Evolutionary conservation across 2,329 filamentous ascomycete species (phyloP).

Genomic region (Trichoderma aggressivum): DNA sequence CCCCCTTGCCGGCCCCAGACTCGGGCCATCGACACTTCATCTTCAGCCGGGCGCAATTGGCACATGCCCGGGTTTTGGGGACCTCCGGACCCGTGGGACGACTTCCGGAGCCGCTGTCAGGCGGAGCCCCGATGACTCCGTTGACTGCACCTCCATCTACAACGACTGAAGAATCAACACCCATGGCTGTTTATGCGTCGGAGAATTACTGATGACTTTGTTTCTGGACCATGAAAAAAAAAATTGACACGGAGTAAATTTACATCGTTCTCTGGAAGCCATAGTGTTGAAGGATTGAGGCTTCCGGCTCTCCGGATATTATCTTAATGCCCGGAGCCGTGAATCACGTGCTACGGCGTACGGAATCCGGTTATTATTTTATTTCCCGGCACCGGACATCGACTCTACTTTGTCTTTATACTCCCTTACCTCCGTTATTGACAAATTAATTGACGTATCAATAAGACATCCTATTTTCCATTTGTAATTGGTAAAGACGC

Average conservation of each 20-base stretch:
- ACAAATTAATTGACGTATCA: neutral
- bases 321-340: neutral
- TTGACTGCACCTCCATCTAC: neutral
- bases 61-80: slow-evolving; percentile 30
- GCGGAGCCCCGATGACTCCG: neutral
- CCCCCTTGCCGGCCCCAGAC: slow-evolving; percentile 21
- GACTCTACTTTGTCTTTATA: neutral
- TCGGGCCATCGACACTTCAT: slow-evolving; percentile 37
- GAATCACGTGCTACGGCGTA: neutral
- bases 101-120: neutral
- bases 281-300: neutral
- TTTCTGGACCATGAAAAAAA: neutral
- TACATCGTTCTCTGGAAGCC: neutral
- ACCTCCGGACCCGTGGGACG: neutral
- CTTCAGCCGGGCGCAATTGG: slow-evolving; percentile 35
- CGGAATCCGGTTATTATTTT: neutral
- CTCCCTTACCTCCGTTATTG: neutral
- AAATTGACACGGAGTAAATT: neutral
- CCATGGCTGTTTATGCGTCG: neutral
- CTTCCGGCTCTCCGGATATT: neutral
- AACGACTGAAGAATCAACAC: neutral
- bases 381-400: neutral
- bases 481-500: neutral
- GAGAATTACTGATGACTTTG: neutral
- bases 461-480: neutral